Conservation (phyloP, 2,329 filamentous ascomycete species). For the Pseudohalonectria lignicola region DNA sequence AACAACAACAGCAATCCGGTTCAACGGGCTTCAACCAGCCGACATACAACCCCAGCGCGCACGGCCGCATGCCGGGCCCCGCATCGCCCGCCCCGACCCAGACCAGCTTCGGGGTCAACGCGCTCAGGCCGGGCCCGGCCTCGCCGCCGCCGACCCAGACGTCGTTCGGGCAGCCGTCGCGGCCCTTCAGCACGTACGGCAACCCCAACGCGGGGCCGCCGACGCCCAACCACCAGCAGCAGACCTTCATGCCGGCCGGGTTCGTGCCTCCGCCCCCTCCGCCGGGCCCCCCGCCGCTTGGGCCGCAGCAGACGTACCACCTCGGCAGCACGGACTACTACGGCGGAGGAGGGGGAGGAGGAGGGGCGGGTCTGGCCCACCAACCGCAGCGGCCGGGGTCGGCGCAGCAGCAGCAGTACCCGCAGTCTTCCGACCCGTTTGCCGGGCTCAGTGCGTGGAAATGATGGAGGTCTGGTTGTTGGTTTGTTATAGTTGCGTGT, state of each 20-base stretch:
- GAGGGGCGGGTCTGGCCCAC: slow-evolving; percentile 18
- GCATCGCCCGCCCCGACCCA: slow-evolving; percentile 30
- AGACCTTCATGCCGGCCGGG: slow-evolving; percentile 39
- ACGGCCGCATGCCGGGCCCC: slow-evolving; percentile 45
- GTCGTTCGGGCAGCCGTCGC: slow-evolving; percentile 33
- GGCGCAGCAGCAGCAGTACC: slow-evolving; percentile 21
- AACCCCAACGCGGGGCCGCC: slow-evolving; percentile 25
- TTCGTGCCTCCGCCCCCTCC: slow-evolving; percentile 55
- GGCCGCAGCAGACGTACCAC: slow-evolving; percentile 51
- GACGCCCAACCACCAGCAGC: slow-evolving; percentile 26
- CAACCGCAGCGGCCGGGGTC: slow-evolving; percentile 16
- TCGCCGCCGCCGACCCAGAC: slow-evolving; percentile 55
- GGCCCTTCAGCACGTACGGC: slow-evolving; percentile 36
- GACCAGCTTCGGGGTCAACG: slow-evolving; percentile 21
- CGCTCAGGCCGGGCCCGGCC: slow-evolving; percentile 22
- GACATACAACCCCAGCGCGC: slow-evolving; percentile 47
- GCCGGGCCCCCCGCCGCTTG: slow-evolving; percentile 49
- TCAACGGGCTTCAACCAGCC: slow-evolving; percentile 31
- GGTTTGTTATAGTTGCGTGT: too few species aligned
- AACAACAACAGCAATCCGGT: slow-evolving; percentile 24
- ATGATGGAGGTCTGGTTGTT: too few species aligned
- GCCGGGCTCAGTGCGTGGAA: slow-evolving; percentile 42
- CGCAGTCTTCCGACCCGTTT: slow-evolving; percentile 32
- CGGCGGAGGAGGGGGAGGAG: slow-evolving; percentile 18
- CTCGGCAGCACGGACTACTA: slow-evolving; percentile 25